Evolutionary conservation across 169 alveolate genomes (phyloP).

Genomic region (Condylostoma magnum): DNA sequence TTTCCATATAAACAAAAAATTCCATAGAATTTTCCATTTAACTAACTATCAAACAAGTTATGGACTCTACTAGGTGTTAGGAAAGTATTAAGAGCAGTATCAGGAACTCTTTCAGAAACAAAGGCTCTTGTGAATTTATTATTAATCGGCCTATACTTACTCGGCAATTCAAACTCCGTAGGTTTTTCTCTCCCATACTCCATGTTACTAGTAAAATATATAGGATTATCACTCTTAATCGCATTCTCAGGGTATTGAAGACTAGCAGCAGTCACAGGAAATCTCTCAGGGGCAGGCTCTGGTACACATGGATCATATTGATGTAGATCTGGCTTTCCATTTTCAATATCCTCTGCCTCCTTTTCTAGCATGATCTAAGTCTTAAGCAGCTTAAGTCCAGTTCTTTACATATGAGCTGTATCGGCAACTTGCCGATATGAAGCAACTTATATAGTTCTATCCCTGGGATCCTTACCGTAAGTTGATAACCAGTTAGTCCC

Average conservation of each 20-base stretch:
- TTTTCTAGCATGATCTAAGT: conserved; percentile 25
- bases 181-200: conserved; percentile 29
- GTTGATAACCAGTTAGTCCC: conserved; percentile 25
- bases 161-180: conserved; percentile 4
- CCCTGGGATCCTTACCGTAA: conserved; percentile 20
- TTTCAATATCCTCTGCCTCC: conserved; percentile 5
- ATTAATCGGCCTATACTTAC: conserved; percentile 12
- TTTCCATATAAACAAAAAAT: too few relatives aligned
- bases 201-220: conserved; percentile 1
- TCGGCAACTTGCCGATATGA: conserved; percentile 20
- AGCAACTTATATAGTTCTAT: not conserved
- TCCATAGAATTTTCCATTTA: too few relatives aligned
- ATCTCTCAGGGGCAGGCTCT: not conserved
- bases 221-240: conserved; percentile 14
- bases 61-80: conserved; percentile 33
- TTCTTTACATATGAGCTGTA: conserved; percentile 5
- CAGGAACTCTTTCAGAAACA: conserved; percentile 29
- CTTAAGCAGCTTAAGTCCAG: conserved; percentile 18
- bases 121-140: conserved; percentile 23
- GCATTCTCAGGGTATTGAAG: conserved; percentile 6
- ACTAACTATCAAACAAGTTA: conserved; percentile 27
- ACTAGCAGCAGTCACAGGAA: conserved; percentile 18
- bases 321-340: conserved; percentile 15
- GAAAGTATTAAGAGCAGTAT: conserved; percentile 26
- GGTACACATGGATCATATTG: conserved; percentile 26